phyloP scores from a whole-genome alignment of 179 eudicot genomes.

The Gypsophila paniculata region DNA sequence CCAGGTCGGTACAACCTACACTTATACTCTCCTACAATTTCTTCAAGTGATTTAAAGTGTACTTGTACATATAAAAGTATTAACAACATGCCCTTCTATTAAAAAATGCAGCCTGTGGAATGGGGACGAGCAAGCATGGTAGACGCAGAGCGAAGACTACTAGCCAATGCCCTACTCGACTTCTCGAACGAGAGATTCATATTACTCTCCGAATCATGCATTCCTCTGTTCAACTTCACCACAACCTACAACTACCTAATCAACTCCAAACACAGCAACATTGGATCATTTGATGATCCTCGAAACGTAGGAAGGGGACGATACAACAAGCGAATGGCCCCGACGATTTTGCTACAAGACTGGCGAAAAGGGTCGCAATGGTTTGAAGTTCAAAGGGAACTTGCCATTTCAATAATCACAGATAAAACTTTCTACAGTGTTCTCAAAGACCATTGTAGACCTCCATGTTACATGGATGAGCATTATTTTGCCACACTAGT shows the following conservation, averaged over 20 bases:
- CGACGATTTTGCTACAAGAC: slow-evolving; percentile 36
- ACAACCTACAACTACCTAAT: slow-evolving; percentile 46
- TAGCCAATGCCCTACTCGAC: slow-evolving; percentile 69
- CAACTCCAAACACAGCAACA: slow-evolving; percentile 44
- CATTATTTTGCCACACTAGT: slow-evolving; percentile 69
- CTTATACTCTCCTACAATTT: background rate
- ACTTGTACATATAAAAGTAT: background rate
- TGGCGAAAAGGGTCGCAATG: slow-evolving; percentile 70
- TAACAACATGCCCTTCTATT: background rate
- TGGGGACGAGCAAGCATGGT: slow-evolving; percentile 63
- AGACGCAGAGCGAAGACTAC: slow-evolving; percentile 52
- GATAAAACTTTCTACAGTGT: slow-evolving; percentile 36
- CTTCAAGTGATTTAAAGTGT: no score
- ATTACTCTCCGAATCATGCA: slow-evolving; percentile 60
- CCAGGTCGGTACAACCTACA: slow-evolving; percentile 38
- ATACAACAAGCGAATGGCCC: slow-evolving; percentile 50
- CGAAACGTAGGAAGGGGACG: slow-evolving; percentile 40
- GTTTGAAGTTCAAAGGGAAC: slow-evolving; percentile 46
- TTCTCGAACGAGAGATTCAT: slow-evolving; percentile 59
- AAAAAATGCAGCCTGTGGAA: slow-evolving; percentile 44
- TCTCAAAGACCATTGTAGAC: slow-evolving; percentile 48
- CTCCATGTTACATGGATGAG: slow-evolving; percentile 82
- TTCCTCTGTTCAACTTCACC: slow-evolving; percentile 61
- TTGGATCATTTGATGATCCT: slow-evolving; percentile 58
- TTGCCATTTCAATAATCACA: slow-evolving; percentile 42